These are phyloP conservation scores for Penicillium angulare DNA, from an alignment of 495 filamentous ascomycete genomes.

Conservation along the genomic window DNA sequence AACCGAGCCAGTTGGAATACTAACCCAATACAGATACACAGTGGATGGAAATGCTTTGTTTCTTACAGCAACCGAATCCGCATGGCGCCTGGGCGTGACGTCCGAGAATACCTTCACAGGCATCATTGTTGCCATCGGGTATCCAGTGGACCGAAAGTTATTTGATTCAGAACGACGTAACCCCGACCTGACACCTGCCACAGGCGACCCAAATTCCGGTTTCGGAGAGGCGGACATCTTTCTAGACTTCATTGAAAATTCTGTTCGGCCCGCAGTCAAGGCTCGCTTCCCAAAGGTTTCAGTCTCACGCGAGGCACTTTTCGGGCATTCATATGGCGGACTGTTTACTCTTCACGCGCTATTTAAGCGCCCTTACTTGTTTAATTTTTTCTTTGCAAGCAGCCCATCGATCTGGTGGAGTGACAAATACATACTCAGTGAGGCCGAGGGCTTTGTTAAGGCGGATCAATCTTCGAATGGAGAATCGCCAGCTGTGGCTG, in stretches of 20 bases:
- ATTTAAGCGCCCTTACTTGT: slow-evolving; percentile 21
- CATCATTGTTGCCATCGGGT: slow-evolving; percentile 27
- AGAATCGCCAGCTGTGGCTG: slow-evolving; percentile 13
- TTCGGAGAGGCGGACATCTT: slow-evolving; percentile 21
- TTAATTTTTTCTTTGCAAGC: slow-evolving; percentile 24
- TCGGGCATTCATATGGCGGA: slow-evolving; percentile 28
- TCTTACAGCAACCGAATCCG: slow-evolving; percentile 25
- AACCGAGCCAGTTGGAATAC: too few species aligned
- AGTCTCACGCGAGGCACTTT: slow-evolving; percentile 17
- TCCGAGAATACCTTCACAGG: slow-evolving; percentile 19
- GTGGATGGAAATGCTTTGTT: slow-evolving; percentile 30
- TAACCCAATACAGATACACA: slow-evolving; percentile 16
- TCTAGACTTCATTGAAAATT: slow-evolving; percentile 22
- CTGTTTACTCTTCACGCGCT: slow-evolving; percentile 23
- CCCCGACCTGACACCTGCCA: slow-evolving; percentile 23
- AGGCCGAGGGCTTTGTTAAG: slow-evolving; percentile 14
- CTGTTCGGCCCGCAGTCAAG: slow-evolving; percentile 17
- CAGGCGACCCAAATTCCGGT: slow-evolving; percentile 7
- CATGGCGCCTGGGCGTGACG: slow-evolving; percentile 19
- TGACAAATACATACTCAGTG: slow-evolving; percentile 12
- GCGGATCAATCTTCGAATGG: neutral
- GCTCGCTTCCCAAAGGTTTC: slow-evolving; percentile 13
- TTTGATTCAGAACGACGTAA: slow-evolving; percentile 16
- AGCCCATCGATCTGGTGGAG: slow-evolving; percentile 31
- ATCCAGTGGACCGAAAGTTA: slow-evolving; percentile 20